These are phyloP conservation scores for Colletotrichum destructivum DNA, from an alignment of 2,329 filamentous ascomycete genomes.

Conservation along the genomic window DNA sequence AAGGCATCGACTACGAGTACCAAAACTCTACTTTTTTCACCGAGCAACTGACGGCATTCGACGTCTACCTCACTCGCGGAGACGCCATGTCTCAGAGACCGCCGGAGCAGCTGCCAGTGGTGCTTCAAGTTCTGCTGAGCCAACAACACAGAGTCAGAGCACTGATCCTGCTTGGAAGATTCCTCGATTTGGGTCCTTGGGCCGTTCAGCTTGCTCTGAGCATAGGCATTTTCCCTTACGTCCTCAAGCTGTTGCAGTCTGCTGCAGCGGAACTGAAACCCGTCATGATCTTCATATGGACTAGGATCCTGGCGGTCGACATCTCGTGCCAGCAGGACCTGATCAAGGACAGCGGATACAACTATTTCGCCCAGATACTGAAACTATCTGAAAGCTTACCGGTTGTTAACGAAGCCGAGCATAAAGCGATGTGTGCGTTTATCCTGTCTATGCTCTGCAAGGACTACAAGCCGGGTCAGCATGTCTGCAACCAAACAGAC, in stretches of 20 bases:
- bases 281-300: constrained; percentile 99
- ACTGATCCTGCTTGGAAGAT: constrained; percentile 91
- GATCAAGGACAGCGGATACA: constrained; percentile 96
- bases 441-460: constrained; percentile 98
- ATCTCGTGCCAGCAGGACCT: constrained; percentile 93
- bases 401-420: constrained; percentile 87
- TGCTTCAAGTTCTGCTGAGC: constrained; percentile 94
- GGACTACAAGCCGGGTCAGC: constrained; percentile 91
- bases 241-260: constrained; percentile 96
- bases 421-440: constrained; percentile 99
- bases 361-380: constrained; percentile 95
- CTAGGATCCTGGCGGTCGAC: constrained; percentile 93
- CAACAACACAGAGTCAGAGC: constrained; percentile 94
- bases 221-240: constrained; percentile 98
- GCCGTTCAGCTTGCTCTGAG: constrained; percentile 97
- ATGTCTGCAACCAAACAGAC: constrained; percentile 90
- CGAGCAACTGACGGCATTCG: constrained; percentile 96
- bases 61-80: constrained; percentile 90
- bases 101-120: constrained; percentile 95
- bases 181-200: constrained; percentile 96
- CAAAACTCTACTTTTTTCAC: constrained; percentile 96
- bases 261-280: constrained; percentile 95
- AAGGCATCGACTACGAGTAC: constrained; percentile 87
- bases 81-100: constrained; percentile 86
- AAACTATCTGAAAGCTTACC: constrained; percentile 88